Base-by-base conservation (phyloP, 2,329 filamentous ascomycete species). In the Venturia nashicola region DNA sequence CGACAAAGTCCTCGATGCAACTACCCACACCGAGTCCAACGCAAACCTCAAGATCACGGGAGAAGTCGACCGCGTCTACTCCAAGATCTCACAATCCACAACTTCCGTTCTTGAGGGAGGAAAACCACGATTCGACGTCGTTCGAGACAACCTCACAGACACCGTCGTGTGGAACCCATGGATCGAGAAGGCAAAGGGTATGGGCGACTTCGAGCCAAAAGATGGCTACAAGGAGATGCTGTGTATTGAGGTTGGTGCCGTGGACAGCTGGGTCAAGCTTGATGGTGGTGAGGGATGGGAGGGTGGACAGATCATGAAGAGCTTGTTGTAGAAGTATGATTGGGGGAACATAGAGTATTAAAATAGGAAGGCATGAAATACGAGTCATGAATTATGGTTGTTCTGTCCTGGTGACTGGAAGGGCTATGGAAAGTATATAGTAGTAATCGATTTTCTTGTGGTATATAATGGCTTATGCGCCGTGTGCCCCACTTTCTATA, bases 131-230 rank as follows among this genome's bases (percentile, higher is more conserved):
- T 91, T 89, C 78, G 85, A 86, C 65, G 81, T 97, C 64, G 84
- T 88, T 48, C 85, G 94, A 66, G 91, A 97, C 76, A 92, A 91
- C 68, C 82, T 99, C 68, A 83, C 84, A 67, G 90, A 97, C 69
- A 86, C 94, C 18, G 93, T 97, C 0, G 89, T 97, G 39, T 99
- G 94, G 94, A 99, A 99, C 76, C 94, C 94, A 1, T 97, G 93
- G 91, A 81, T 82, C 48, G 90, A 92, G 67, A 96, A 95, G 79
- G 86, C 90, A 1, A 84, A 86, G 69, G 82, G 82, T 5, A 96
- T 96, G 78, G 86, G 80, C 62, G 94, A 99, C 75, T 97, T 97
- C 73, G 83, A 83, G 65, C 94, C 94, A 61, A 89, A 95, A 72
- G 89, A 92, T 63, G 94, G 89, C 44, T 97, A 88, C 80, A 90